These are phyloP conservation scores for Ceriops decandra DNA, from an alignment of 345 rosid species.

Conservation along the genomic window DNA sequence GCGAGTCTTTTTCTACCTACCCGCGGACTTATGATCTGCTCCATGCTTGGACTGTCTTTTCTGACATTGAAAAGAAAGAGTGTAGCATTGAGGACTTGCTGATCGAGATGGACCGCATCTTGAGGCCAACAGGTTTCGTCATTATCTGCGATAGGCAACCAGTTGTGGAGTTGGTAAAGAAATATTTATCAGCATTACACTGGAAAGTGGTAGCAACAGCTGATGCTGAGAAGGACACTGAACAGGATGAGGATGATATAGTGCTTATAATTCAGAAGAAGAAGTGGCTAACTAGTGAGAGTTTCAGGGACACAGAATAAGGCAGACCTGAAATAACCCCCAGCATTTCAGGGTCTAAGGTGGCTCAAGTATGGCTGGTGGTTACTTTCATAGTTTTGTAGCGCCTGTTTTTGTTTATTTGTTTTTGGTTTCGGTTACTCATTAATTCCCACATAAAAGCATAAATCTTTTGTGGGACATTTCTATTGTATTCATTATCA, in stretches of 20 bases:
- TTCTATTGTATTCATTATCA: background rate
- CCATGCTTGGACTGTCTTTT: background rate
- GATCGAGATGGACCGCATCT: slow-evolving; percentile 83
- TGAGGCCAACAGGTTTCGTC: slow-evolving; percentile 71
- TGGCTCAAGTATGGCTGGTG: background rate
- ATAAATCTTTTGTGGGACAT: background rate
- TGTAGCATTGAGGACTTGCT: slow-evolving; percentile 76
- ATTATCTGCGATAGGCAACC: slow-evolving; percentile 61
- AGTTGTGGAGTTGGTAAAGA: slow-evolving; percentile 53
- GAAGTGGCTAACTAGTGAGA: slow-evolving; percentile 78
- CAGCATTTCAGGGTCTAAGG: background rate
- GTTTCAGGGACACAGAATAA: slow-evolving; percentile 63
- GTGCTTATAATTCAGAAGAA: slow-evolving; percentile 67
- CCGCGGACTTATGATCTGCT: slow-evolving; percentile 70
- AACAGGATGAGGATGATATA: slow-evolving; percentile 42
- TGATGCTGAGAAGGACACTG: slow-evolving; percentile 41
- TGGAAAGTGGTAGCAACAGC: slow-evolving; percentile 64
- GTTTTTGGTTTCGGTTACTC: background rate
- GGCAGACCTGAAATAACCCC: slow-evolving; percentile 1
- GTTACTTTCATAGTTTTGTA: background rate
- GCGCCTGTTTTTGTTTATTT: background rate
- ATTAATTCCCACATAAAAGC: background rate
- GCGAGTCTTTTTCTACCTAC: slow-evolving; percentile 79
- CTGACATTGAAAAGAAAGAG: slow-evolving; percentile 41
- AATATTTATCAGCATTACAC: slow-evolving; percentile 60